These are phyloP conservation scores for Apiospora saccharicola DNA, from an alignment of 2,329 filamentous ascomycete genomes.

Conservation along the genomic window DNA sequence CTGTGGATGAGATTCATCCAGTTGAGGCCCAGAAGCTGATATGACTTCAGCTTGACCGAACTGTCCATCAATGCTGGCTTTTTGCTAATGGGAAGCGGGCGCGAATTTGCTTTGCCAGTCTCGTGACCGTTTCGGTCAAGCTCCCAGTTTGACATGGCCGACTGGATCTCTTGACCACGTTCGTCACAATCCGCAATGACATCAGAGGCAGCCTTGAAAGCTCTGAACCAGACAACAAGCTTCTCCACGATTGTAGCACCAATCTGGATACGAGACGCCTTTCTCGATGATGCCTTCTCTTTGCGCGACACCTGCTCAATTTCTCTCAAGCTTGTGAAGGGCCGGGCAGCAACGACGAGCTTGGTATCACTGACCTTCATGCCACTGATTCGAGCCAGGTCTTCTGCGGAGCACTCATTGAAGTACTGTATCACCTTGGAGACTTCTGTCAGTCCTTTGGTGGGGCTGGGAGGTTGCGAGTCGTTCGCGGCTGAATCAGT, in stretches of 20 bases:
- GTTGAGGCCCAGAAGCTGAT: slow-evolving; percentile 92
- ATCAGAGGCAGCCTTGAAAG: slow-evolving; percentile 53
- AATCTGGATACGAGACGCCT: slow-evolving; percentile 36
- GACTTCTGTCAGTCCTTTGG: slow-evolving; percentile 40
- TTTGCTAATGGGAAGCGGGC: slow-evolving; percentile 53
- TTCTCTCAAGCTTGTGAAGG: slow-evolving; percentile 71
- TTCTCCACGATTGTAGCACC: slow-evolving; percentile 45
- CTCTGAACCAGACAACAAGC: slow-evolving; percentile 55
- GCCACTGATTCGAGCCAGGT: slow-evolving; percentile 83
- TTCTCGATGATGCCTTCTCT: slow-evolving; percentile 43
- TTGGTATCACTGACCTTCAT: slow-evolving; percentile 74
- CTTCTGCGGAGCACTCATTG: slow-evolving; percentile 77
- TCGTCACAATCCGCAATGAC: slow-evolving; percentile 53
- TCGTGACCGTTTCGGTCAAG: slow-evolving; percentile 46
- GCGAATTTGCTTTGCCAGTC: slow-evolving; percentile 36
- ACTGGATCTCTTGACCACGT: slow-evolving; percentile 46
- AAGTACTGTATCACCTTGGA: slow-evolving; percentile 77
- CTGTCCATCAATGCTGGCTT: slow-evolving; percentile 83
- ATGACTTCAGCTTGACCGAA: slow-evolving; percentile 84
- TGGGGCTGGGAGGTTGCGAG: slow-evolving; percentile 14
- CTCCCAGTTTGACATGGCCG: slow-evolving; percentile 39
- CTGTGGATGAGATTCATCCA: slow-evolving; percentile 89
- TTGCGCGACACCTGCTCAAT: slow-evolving; percentile 68
- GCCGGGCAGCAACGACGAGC: slow-evolving; percentile 74
- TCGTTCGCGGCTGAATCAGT: slow-evolving; percentile 24